Evolutionary conservation across 257 asterid genomes (phyloP).

Genomic region (Solanum microdontum): DNA sequence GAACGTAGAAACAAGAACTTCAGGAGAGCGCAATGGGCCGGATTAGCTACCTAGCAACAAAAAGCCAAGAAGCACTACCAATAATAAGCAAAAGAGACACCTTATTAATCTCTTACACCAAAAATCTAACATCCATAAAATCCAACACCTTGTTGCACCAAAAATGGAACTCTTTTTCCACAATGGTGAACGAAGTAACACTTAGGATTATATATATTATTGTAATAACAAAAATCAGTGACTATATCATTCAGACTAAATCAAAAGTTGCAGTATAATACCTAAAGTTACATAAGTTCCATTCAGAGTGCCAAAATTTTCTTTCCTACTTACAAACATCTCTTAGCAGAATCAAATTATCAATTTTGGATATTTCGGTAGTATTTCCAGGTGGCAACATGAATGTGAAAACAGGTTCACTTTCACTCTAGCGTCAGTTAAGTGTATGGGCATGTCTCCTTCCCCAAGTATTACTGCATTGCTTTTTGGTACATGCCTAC

Average conservation of each 20-base stretch:
- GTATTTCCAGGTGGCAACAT: neutral
- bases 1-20: conserved; percentile 82
- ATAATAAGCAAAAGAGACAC: neutral
- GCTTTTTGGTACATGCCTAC: neutral
- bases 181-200: neutral
- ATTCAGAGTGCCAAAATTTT: neutral
- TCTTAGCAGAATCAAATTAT: neutral
- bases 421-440: neutral
- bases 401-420: neutral
- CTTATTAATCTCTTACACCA: neutral
- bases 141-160: neutral
- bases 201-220: neutral
- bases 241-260: neutral
- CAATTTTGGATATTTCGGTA: neutral
- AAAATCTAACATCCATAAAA: neutral
- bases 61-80: neutral
- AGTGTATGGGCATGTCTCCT: neutral
- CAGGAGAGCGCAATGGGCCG: conserved; percentile 64
- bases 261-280: neutral
- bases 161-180: neutral
- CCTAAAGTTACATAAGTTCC: neutral
- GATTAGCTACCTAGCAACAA: conserved; percentile 67
- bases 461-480: neutral
- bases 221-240: neutral
- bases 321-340: neutral